Conservation (phyloP, 257 asterid species). For the Nicotiana tomentosiformis region DNA sequence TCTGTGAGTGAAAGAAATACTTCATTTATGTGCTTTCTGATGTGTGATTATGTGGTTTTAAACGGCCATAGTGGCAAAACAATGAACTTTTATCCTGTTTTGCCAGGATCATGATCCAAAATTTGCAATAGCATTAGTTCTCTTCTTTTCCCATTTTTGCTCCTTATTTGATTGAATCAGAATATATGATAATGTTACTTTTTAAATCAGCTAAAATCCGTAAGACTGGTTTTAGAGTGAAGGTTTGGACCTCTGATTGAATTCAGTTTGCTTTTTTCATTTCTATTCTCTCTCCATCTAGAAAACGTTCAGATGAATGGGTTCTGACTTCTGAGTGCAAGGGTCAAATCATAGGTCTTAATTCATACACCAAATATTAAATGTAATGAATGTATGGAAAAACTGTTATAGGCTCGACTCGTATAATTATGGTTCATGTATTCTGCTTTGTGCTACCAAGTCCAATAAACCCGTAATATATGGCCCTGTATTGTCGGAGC, state of each 20-base stretch:
- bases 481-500: not conserved
- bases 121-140: not conserved
- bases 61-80: not conserved
- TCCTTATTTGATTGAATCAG: not conserved
- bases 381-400: not conserved
- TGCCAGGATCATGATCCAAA: too few relatives aligned
- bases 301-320: not conserved
- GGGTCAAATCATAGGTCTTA: not conserved
- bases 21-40: not conserved
- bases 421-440: not conserved
- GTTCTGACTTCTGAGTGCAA: not conserved
- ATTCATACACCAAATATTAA: not conserved
- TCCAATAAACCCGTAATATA: not conserved
- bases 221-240: not conserved
- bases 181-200: not conserved
- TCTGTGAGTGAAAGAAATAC: slow-evolving; percentile 50
- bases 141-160: not conserved
- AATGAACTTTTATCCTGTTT: not conserved
- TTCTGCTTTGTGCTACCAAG: not conserved
- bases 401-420: not conserved
- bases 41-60: not conserved
- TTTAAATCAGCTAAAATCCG: not conserved
- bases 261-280: not conserved
- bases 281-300: not conserved
- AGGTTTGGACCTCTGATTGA: not conserved